Evolutionary conservation across 2,329 filamentous ascomycete genomes (phyloP).

Genomic region (Tolypocladium ophioglossoides): DNA sequence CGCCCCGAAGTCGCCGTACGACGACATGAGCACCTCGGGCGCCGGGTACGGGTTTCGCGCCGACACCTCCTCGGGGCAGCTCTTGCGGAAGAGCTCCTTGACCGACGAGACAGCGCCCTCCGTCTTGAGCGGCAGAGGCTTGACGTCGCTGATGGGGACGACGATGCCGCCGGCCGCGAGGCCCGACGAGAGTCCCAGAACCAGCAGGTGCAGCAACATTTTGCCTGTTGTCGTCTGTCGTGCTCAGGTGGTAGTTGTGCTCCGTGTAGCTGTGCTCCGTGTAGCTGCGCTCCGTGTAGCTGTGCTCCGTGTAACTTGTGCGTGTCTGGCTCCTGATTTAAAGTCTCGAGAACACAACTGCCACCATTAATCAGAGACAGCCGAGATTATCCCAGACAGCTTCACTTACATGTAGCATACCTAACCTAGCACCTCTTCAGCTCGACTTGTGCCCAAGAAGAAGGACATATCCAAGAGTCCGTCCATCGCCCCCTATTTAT

Average conservation of each 20-base stretch:
- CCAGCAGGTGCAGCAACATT: slow-evolving; percentile 1
- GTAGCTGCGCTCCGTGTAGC: no score
- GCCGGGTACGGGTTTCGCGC: slow-evolving; percentile 8
- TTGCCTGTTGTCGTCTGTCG: neutral
- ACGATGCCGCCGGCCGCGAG: slow-evolving; percentile 13
- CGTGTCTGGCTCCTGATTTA: neutral
- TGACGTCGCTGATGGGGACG: slow-evolving; percentile 14
- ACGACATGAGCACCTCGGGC: slow-evolving; percentile 18
- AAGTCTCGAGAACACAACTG: neutral
- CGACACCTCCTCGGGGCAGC: slow-evolving; percentile 21
- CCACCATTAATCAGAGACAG: neutral
- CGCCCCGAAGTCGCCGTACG: slow-evolving; percentile 10
- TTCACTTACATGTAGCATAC: neutral
- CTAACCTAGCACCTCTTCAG: neutral
- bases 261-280: no score
- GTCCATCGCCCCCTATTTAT: neutral
- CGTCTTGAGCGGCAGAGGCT: slow-evolving; percentile 13
- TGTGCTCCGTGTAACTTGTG: no score
- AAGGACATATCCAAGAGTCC: neutral
- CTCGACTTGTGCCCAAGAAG: neutral
- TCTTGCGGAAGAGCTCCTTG: slow-evolving; percentile 17
- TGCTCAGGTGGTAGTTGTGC: no score
- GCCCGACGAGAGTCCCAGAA: slow-evolving; percentile 5
- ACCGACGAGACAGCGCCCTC: slow-evolving; percentile 14
- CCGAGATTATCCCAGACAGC: neutral